Conservation (phyloP, 371 early-diverging fungal species). For the Caulochytrium protostelioides region DNA sequence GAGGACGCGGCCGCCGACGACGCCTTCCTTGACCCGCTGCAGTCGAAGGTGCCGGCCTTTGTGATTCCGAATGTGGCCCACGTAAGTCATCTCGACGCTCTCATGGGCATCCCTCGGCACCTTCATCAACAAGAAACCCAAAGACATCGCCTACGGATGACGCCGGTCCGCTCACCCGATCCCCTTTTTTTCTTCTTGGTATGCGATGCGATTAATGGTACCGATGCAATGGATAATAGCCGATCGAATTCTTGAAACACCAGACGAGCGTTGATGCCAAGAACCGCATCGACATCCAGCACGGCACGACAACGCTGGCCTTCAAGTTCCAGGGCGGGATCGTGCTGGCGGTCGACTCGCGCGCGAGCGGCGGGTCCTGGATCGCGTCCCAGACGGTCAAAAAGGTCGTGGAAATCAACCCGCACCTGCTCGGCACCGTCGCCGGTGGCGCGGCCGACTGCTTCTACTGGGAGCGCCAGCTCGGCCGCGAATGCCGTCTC, state of each 20-base stretch:
- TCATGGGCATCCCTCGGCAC: background rate
- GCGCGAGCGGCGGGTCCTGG: conserved; percentile 95
- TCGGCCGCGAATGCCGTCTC: conserved; percentile 86
- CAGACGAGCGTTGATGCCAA: conserved; percentile 21
- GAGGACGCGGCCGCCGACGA: no score
- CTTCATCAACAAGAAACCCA: background rate
- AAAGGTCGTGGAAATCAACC: conserved; percentile 99
- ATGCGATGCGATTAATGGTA: background rate
- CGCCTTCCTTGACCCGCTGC: background rate
- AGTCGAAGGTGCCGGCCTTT: background rate
- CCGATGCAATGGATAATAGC: conserved; percentile 8
- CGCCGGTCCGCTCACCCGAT: background rate
- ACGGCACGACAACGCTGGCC: conserved; percentile 99
- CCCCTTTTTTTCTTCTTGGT: conserved; percentile 1
- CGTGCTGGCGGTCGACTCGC: conserved; percentile 96
- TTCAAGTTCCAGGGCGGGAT: conserved; percentile 96
- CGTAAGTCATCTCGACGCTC: background rate
- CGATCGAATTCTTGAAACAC: conserved; percentile 23
- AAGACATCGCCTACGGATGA: background rate
- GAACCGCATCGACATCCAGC: conserved; percentile 55
- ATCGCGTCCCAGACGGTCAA: conserved; percentile 92
- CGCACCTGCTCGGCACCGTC: conserved; percentile 97
- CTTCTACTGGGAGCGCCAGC: conserved; percentile 96
- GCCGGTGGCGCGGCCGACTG: conserved; percentile 99
- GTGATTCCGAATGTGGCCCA: background rate